Evolutionary conservation across 208 protist genomes (phyloP).

Genomic region (Leishmania mexicana): DNA sequence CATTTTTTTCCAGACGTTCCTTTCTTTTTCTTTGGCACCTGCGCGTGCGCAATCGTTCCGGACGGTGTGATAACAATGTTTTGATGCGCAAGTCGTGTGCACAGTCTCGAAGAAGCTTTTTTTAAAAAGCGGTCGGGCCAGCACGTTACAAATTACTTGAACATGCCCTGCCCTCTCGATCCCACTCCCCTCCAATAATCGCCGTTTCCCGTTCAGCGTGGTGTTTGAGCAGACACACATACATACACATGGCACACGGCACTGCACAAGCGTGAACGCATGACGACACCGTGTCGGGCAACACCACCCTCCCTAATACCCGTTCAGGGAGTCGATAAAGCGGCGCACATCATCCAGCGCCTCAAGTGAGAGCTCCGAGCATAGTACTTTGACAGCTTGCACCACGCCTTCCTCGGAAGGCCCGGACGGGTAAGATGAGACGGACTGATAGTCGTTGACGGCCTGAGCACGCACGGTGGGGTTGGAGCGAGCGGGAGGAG

Average conservation of each 20-base stretch:
- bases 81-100: background rate
- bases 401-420: slow-evolving; percentile 79
- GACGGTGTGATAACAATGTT: background rate
- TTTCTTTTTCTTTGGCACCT: background rate
- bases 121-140: background rate
- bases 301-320: background rate
- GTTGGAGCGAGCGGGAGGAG: background rate
- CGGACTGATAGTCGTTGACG: slow-evolving; percentile 13
- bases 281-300: background rate
- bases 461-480: slow-evolving; percentile 9
- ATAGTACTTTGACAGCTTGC: slow-evolving; percentile 82
- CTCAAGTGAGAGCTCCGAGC: slow-evolving; percentile 64
- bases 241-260: background rate
- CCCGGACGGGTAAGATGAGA: slow-evolving; percentile 30
- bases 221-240: background rate
- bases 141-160: background rate
- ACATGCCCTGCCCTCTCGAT: background rate
- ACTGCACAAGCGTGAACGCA: background rate
- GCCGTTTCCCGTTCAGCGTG: background rate
- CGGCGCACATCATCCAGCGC: slow-evolving; percentile 67
- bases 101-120: background rate
- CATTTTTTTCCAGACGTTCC: background rate
- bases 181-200: background rate
- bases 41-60: background rate
- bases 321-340: slow-evolving; percentile 72